Base-by-base conservation (phyloP, 2,329 filamentous ascomycete species). In the Paraphoma chrysanthemicola region DNA sequence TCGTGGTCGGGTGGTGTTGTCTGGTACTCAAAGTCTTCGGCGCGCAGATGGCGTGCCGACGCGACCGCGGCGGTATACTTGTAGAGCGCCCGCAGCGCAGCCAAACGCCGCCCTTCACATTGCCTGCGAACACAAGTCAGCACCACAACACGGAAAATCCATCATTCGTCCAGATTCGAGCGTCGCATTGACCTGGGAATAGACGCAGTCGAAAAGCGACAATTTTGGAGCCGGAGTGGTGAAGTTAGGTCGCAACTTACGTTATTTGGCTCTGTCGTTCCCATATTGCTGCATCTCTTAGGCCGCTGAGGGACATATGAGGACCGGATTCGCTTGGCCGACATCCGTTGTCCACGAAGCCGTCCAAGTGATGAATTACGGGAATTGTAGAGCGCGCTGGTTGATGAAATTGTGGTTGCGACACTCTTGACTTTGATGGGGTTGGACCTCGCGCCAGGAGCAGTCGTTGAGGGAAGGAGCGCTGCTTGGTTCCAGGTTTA, bases 51-150 rank as follows among this genome's bases (percentile, higher is more conserved):
- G 80, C 78, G 87, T 82, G 73, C 83, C 79, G 78, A 77, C 70
- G 79, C 78, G 59, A 80, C 75, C 64, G 83, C 77, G 76, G 88
- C 87, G 77, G 90, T 90, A 82, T 91, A 89, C 84, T 86, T 85
- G 82, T 90, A 96, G 71, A 97, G 86, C 82, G 95, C 90, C 77
- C 90, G 89, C 77, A 97, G 85, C 84, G 96, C 96, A 79, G 92
- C 89, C 86, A 96, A 95, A 80, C 91, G 90, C 84, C 90, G 92
- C 79, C 85, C 85, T 83, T 90, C 86, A 85, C 81, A 82, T 59
- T 64, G 66, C 66, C 77, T 79, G 62, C 60, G 28, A 44, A 9
- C n/a, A 31, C 23, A 2, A 36, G 33, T 36, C 33, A 36, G 33
- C 70, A 77, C 72, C 62, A 77, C 74, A 50, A 73, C 76, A 63